These are phyloP conservation scores for Polychytrium aggregatum DNA, from an alignment of 192 early-diverging fungal species.

Conservation along the genomic window DNA sequence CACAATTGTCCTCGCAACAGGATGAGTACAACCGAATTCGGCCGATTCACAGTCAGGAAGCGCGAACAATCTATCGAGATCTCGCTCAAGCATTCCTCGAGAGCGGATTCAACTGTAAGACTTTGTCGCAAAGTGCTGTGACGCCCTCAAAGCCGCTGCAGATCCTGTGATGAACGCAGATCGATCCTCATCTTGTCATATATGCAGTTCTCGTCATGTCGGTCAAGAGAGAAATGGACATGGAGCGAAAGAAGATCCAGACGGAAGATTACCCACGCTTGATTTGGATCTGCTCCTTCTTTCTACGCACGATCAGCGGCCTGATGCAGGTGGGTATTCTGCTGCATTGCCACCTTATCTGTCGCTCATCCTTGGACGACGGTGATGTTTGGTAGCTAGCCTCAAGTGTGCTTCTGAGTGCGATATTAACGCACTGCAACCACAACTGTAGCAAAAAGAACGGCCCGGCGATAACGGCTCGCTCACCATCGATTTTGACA, in stretches of 20 bases:
- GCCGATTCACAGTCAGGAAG: constrained; percentile 8
- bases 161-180: background rate
- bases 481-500: constrained; percentile 36
- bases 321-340: constrained; percentile 2
- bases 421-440: background rate
- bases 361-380: background rate
- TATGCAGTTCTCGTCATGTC: constrained; percentile 18
- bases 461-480: no score
- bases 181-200: background rate
- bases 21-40: constrained; percentile 7
- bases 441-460: background rate
- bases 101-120: constrained; percentile 28
- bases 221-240: constrained; percentile 29
- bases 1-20: no score
- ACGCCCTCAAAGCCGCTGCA: background rate
- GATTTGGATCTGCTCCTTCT: constrained; percentile 24
- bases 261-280: constrained; percentile 21
- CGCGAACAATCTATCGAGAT: constrained; percentile 6
- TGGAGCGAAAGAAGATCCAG: constrained; percentile 21
- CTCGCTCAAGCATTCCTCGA: constrained; percentile 24
- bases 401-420: background rate
- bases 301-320: constrained; percentile 22
- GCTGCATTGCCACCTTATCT: background rate
- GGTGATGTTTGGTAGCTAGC: background rate
- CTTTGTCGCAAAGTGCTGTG: background rate